Evolutionary conservation across 2,329 filamentous ascomycete species (phyloP).

Genomic region (Apiospora malaysiana): DNA sequence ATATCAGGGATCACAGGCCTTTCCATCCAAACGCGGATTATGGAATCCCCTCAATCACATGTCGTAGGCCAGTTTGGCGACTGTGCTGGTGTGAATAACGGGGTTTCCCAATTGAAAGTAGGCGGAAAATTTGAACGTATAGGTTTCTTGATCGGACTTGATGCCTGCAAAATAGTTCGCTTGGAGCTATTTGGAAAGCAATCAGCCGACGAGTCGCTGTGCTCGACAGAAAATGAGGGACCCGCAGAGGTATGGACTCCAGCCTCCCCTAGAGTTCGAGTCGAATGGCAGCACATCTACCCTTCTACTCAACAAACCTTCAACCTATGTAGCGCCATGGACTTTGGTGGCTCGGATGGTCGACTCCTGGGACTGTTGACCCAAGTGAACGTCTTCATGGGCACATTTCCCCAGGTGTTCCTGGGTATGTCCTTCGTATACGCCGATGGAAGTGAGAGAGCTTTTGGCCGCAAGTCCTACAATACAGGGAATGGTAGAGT

Average conservation of each 20-base stretch:
- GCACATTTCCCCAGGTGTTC: constrained; percentile 27
- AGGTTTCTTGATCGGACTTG: constrained; percentile 28
- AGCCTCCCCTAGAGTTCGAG: constrained; percentile 20
- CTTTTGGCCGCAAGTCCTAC: constrained; percentile 28
- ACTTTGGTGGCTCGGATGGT: constrained; percentile 29
- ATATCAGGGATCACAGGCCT: constrained; percentile 27
- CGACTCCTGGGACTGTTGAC: constrained; percentile 23
- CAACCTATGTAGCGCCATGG: constrained; percentile 31
- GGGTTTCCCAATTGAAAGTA: constrained; percentile 23
- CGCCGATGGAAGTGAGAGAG: constrained; percentile 29
- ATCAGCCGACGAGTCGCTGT: neutral
- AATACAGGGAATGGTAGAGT: constrained; percentile 5
- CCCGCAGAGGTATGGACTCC: constrained; percentile 30
- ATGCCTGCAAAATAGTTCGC: constrained; percentile 31
- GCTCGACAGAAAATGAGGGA: neutral
- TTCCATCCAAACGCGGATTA: constrained; percentile 25
- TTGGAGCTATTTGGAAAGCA: constrained; percentile 25
- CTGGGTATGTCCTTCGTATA: constrained; percentile 30
- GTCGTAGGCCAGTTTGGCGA: neutral
- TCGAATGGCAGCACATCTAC: constrained; percentile 24
- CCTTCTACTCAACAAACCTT: constrained; percentile 22
- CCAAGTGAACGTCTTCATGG: constrained; percentile 28
- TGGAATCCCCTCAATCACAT: neutral
- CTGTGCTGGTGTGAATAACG: constrained; percentile 22
- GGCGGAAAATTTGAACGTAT: constrained; percentile 1